Base-by-base conservation (phyloP, 106 monocot species). In the Acanthochlamys bracteata region DNA sequence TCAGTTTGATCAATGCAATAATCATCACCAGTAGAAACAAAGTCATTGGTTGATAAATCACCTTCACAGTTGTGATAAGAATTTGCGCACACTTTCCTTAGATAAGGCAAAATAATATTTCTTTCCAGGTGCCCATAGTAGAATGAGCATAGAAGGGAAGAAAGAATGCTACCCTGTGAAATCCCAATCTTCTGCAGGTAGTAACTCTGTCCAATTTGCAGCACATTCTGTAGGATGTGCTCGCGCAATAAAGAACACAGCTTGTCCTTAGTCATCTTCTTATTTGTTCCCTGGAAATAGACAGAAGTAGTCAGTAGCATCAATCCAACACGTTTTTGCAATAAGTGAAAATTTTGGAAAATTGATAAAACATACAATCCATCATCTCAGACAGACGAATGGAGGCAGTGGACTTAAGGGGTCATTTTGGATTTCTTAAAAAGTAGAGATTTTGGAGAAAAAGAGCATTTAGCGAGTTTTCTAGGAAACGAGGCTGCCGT, bases 111-210 rank as follows among this genome's bases (percentile, higher is more conserved):
- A 64, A 96, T 74, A 11, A 83, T 46, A 55, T 25, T 72, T 60
- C 69, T 88, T 74, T 91, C 96, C 59, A 96, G 64, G 67, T 91
- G 80, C 0, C 80, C 88, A 54, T 76, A 82, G 73, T 96, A 96
- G 61, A 88, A 81, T 60, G 91, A 96, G 80, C 91, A 91, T 20
- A 96, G 83, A 55, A 88, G 74, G 56, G 83, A 71, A 26, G 96
- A 96, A 39, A 96, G 21, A 15, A 71, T 26, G 42, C 91, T 81
- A 53, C 96, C 96, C 66, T 96, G 96, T 42, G 75, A 55, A 52
- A 96, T 91, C 21, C 96, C 96, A 70, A 83, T 65, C 60, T 82
- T 78, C 67, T 96, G 96, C 63, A 81, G 39, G 61, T 81, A 96
- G 66, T 80, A 88, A 26, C 74, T 63, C 20, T 41, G 41, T 7